A percentile compares a stretch with the other conserved stretches of the same genome.
Conservation (phyloP, 495 filamentous ascomycete genomes). For the Podospora australis region DNA sequence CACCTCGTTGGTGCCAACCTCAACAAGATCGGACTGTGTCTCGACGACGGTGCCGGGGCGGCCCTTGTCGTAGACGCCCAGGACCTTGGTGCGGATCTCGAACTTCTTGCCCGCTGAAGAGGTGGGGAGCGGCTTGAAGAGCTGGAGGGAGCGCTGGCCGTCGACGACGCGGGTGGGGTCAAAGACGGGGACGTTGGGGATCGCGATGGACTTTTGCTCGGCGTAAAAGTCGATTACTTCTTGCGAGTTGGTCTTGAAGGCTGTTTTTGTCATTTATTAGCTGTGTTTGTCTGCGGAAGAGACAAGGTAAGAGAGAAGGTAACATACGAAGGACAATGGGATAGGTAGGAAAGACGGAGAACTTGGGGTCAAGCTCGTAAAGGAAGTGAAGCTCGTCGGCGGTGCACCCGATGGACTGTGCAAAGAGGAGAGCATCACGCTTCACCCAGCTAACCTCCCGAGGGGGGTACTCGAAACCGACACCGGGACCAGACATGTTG, state of each 20-base stretch:
- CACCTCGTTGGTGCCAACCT: conserved; percentile 60
- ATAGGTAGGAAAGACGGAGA: conserved; percentile 83
- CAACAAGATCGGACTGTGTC: conserved; percentile 69
- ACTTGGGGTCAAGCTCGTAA: conserved; percentile 78
- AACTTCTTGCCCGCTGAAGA: conserved; percentile 66
- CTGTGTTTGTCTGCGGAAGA: too few species aligned
- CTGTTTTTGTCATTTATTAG: conserved; percentile 27
- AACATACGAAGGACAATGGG: conserved; percentile 69
- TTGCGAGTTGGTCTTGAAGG: conserved; percentile 71
- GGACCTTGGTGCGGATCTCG: conserved; percentile 69
- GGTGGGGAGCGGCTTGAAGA: conserved; percentile 70
- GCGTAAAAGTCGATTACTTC: conserved; percentile 88
- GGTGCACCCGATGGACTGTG: conserved; percentile 77
- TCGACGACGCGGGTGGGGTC: conserved; percentile 71
- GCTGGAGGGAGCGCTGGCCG: conserved; percentile 73
- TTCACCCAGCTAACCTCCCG: conserved; percentile 74
- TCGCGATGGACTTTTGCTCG: conserved; percentile 48
- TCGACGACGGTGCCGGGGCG: conserved; percentile 77
- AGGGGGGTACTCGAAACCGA: conserved; percentile 70
- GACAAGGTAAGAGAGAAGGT: not conserved
- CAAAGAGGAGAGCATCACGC: conserved; percentile 80
- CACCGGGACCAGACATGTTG: conserved; percentile 55
- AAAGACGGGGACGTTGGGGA: conserved; percentile 72
- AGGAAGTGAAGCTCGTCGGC: conserved; percentile 86
- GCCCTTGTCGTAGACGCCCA: conserved; percentile 90